Evolutionary conservation across 495 filamentous ascomycete species (phyloP), one percentile per base, ranked within the genome.

Genomic region (Penicillium samsonianum): DNA sequence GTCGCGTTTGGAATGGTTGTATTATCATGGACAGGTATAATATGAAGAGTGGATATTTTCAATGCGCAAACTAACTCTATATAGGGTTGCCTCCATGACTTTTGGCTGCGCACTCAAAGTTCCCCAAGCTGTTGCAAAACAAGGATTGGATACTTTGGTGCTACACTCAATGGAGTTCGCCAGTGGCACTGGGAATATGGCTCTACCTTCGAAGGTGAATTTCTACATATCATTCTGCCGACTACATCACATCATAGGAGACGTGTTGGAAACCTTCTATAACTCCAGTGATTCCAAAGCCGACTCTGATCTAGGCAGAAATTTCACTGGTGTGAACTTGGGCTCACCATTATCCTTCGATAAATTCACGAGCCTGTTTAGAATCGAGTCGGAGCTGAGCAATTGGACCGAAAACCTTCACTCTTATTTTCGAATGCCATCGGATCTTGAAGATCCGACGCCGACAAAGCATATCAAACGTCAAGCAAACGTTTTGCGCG

Each of bases 1-100:
- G 62, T 23, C 56, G 44, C 43, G 62, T 67, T 14, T 67, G 62
- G 62, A 60, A 67, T 58, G 58, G 58, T 22, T 67, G 65, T 49
- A 37, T 67, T 17, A 50, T 65, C 4, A 58, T 67, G 55, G 65
- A 67, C 51, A 54, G 65, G 58, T 63, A 61, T 46, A 46, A 30
- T 12, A 33, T 14, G 23, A 19, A 10, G 1, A 17, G 0, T 20
- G 10, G n/a, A 20, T 20, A 23, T 20, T 33, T 40, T 22, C 44
- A 8, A 37, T 28, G 25, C 12, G 16, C 40, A 14, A 43, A 6
- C 57, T 54, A 49, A 55, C 14, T 3, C 9, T 30, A 12, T 17
- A 45, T 25, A 55, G 57, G 20, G 55, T 60, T 17, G 45, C 42
- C 12, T 51, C 57, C 28, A 60, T 60, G 57, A 60, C 57, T 12